Evolutionary conservation across 306 rosid species (phyloP), one percentile per base, ranked within the genome.

Genomic region (Myrica gale): DNA sequence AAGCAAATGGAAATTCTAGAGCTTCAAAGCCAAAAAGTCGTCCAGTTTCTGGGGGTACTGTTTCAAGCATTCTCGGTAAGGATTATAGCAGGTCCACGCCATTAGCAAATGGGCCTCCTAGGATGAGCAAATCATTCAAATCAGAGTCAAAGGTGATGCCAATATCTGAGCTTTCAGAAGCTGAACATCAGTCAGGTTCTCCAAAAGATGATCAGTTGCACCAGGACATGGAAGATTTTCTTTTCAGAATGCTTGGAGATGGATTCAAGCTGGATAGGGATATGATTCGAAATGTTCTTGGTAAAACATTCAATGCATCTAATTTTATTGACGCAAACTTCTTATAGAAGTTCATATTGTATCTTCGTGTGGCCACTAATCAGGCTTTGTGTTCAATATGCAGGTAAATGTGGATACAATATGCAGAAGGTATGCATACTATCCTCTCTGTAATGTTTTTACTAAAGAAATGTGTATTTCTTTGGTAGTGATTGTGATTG

Each of bases 361-460:
- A 48, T 65, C 47, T 61, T 54, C 67, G 16, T 32, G n/a, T 72
- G 71, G 78, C 68, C 42, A 56, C 75, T 86, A 70, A 88, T 78
- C 69, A 61, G 55, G 47, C 46, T 75, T 78, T 76, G 15, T 81
- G 78, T 82, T 74, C 39, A 76, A 76, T 57, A 19, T 88, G 96
- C 96, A 94, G 98, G 85, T 63, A 76, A 74, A 71, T 92, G 89
- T 19, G 92, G 96, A 69, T 86, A 89, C 70, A 90, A 94, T 81
- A 87, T 94, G 93, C 82, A 83, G 69, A 88, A 94, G 97, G 97
- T 92, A 92, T 41, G 65, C 48, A 70, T 56, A 56, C 39, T 52
- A 41, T 56, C 58, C 56, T 41, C 45, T 81, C 77, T 76, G 26
- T 60, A 75, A 76, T 67, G 60, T 23, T 60, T 72, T 61, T 23